Evolutionary conservation across 192 early-diverging fungal species (phyloP).

Genomic region (Podochytrium sp.): DNA sequence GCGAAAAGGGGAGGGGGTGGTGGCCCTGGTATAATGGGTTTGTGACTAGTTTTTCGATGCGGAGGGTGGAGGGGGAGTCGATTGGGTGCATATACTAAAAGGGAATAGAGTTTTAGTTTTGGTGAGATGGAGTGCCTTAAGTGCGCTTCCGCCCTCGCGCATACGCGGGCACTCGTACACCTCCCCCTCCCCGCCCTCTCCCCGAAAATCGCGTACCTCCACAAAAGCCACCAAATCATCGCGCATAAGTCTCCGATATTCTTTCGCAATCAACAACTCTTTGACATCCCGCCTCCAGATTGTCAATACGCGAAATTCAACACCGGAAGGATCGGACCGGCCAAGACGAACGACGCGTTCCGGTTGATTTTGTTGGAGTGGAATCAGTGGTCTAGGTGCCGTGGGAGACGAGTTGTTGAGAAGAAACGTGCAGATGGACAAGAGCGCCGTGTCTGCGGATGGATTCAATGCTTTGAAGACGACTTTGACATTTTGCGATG

Average conservation of each 20-base stretch:
- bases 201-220: constrained; percentile 1
- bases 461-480: constrained; percentile 23
- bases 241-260: background rate
- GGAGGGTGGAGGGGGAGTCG: background rate
- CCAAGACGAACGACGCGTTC: constrained; percentile 6
- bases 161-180: background rate
- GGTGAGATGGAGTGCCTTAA: too few species aligned
- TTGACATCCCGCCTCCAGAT: constrained; percentile 18
- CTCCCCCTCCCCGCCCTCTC: background rate
- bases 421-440: background rate
- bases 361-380: background rate
- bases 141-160: background rate
- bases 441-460: background rate
- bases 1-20: constrained; percentile 4
- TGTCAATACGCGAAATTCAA: constrained; percentile 18
- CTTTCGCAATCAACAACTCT: background rate
- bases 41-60: background rate
- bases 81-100: constrained; percentile 24
- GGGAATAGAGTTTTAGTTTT: too few species aligned
- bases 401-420: too few species aligned
- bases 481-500: constrained; percentile 4
- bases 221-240: constrained; percentile 24
- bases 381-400: background rate
- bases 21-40: background rate
- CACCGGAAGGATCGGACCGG: background rate